phyloP scores from a whole-genome alignment of 2,329 filamentous ascomycete species.

The Pseudogymnoascus sp. region DNA sequence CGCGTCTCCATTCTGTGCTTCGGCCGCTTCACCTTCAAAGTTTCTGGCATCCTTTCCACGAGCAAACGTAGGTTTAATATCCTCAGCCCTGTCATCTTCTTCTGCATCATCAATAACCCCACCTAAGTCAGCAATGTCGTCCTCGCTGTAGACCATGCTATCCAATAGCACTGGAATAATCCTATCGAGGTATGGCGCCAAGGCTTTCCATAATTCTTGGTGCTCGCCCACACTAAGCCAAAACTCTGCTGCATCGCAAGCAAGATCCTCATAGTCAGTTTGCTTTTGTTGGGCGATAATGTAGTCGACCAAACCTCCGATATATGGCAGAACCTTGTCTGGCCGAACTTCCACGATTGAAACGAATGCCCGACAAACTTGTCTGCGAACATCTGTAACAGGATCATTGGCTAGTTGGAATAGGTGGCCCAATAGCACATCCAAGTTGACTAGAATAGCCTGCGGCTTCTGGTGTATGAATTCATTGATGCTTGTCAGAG shows the following conservation, averaged over 20 bases:
- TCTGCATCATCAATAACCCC: constrained; percentile 85
- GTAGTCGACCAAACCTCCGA: constrained; percentile 83
- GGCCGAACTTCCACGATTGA: constrained; percentile 85
- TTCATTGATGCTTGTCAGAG: constrained; percentile 79
- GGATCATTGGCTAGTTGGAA: constrained; percentile 73
- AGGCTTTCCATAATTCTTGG: constrained; percentile 63
- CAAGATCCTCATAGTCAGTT: constrained; percentile 74
- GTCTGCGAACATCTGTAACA: constrained; percentile 74
- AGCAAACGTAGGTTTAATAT: constrained; percentile 88
- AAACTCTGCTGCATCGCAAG: constrained; percentile 92
- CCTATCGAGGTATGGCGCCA: constrained; percentile 70
- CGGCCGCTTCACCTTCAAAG: constrained; percentile 40
- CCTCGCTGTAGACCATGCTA: constrained; percentile 93
- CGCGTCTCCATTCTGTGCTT: constrained; percentile 44
- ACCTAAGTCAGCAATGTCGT: constrained; percentile 80
- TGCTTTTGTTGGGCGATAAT: constrained; percentile 83
- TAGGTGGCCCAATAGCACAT: constrained; percentile 72
- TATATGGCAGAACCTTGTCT: constrained; percentile 82
- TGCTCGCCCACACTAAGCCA: constrained; percentile 94
- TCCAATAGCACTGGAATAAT: constrained; percentile 87
- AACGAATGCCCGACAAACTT: constrained; percentile 89
- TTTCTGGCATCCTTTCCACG: constrained; percentile 50
- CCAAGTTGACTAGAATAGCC: constrained; percentile 71
- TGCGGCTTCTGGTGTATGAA: constrained; percentile 82
- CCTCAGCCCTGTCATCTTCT: constrained; percentile 78